Evolutionary conservation across 805 yeast genomes (phyloP).

Genomic region (Torulaspora delbrueckii): DNA sequence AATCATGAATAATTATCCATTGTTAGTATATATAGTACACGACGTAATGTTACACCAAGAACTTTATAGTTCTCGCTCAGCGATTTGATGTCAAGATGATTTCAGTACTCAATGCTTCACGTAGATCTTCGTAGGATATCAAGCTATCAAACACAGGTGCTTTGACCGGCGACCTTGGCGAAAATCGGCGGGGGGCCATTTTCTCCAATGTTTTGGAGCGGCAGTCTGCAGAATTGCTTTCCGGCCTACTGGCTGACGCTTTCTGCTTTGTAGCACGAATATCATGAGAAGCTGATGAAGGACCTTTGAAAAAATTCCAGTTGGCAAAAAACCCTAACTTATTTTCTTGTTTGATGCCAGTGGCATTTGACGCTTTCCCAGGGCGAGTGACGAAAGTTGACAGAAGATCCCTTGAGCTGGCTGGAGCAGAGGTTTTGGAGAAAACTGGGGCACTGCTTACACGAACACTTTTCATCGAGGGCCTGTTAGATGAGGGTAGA

Average conservation of each 20-base stretch:
- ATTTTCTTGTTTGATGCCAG: neutral
- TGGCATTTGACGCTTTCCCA: neutral
- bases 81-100: constrained; percentile 12
- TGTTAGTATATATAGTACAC: constrained; percentile 1
- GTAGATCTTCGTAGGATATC: constrained; percentile 25
- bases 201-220: neutral
- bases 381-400: constrained; percentile 9
- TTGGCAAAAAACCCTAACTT: constrained; percentile 13
- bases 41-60: neutral
- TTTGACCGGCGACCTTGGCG: constrained; percentile 2
- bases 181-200: neutral
- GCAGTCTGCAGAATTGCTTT: neutral
- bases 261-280: neutral
- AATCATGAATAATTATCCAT: neutral
- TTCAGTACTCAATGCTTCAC: constrained; percentile 32
- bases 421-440: constrained; percentile 7
- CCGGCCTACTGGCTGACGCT: neutral
- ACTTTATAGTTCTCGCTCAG: neutral
- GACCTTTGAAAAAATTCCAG: constrained; percentile 18
- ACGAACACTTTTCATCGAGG: constrained; percentile 12
- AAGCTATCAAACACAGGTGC: constrained; percentile 19
- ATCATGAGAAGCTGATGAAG: neutral
- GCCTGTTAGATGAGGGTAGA: constrained; percentile 6
- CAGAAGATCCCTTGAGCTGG: constrained; percentile 12
- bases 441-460: constrained; percentile 13